phyloP scores from a whole-genome alignment of 352 stramenopile genomes.

The Thalassiosira mediterranea region DNA sequence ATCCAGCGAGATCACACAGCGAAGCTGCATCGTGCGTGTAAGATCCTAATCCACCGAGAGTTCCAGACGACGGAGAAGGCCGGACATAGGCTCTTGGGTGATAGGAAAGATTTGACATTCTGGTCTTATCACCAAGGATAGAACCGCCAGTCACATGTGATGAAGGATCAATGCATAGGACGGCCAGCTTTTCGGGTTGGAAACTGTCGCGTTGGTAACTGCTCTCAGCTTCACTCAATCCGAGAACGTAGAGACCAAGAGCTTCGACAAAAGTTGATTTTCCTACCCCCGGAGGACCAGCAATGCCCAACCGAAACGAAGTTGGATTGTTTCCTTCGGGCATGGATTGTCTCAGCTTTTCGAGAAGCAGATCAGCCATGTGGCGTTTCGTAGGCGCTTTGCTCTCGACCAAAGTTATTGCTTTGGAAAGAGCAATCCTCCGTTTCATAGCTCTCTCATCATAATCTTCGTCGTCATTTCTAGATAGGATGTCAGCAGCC shows the following conservation, averaged over 20 bases:
- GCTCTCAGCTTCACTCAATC: constrained; percentile 67
- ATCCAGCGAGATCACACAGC: constrained; percentile 92
- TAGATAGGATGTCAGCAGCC: too few relatives aligned
- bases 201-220: constrained; percentile 15
- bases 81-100: constrained; percentile 77
- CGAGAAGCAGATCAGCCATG: constrained; percentile 70
- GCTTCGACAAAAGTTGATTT: constrained; percentile 98
- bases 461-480: neutral
- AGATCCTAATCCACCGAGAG: constrained; percentile 83
- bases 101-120: constrained; percentile 94
- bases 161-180: constrained; percentile 97
- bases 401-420: constrained; percentile 81
- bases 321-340: neutral
- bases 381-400: constrained; percentile 50
- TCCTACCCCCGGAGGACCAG: constrained; percentile 86
- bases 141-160: constrained; percentile 92
- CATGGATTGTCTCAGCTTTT: constrained; percentile 53
- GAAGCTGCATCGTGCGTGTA: constrained; percentile 92
- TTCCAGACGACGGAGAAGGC: constrained; percentile 60
- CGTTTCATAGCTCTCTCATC: constrained; percentile 22
- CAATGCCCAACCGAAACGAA: constrained; percentile 76
- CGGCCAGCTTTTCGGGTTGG: constrained; percentile 87
- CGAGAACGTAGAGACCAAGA: constrained; percentile 88
- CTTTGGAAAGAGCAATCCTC: constrained; percentile 69
- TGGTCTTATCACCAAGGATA: constrained; percentile 98